Evolutionary conservation across 331 rosid genomes (phyloP).

Genomic region (Phaseolus coccineus): DNA sequence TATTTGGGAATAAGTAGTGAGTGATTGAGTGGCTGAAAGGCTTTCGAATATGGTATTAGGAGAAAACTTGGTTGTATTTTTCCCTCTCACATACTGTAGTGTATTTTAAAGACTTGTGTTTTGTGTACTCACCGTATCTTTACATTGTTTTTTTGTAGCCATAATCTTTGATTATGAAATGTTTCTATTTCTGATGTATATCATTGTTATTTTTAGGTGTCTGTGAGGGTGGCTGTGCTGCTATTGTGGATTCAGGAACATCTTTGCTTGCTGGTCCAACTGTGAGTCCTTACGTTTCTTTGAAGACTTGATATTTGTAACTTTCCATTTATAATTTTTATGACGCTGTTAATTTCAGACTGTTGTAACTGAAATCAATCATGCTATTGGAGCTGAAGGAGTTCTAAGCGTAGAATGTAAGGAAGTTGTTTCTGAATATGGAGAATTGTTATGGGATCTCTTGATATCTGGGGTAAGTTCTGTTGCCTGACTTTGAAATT

Average conservation of each 20-base stretch:
- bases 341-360: slow-evolving; percentile 57
- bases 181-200: slow-evolving; percentile 28
- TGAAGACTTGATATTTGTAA: background rate
- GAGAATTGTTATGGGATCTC: slow-evolving; percentile 86
- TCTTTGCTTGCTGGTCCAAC: slow-evolving; percentile 93
- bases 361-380: slow-evolving; percentile 80
- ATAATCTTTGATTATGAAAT: slow-evolving; percentile 34
- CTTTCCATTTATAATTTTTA: slow-evolving; percentile 21
- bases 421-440: slow-evolving; percentile 71
- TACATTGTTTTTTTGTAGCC: background rate
- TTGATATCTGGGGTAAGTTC: slow-evolving; percentile 69
- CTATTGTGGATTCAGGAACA: slow-evolving; percentile 89
- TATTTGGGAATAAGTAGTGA: slow-evolving; percentile 31
- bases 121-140: background rate
- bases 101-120: slow-evolving; percentile 28
- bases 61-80: background rate
- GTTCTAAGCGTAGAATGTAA: slow-evolving; percentile 81
- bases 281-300: slow-evolving; percentile 52
- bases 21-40: slow-evolving; percentile 28
- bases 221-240: slow-evolving; percentile 83
- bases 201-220: slow-evolving; percentile 59
- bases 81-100: background rate
- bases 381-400: slow-evolving; percentile 95
- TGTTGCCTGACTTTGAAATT: slow-evolving; percentile 7
- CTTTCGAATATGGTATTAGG: slow-evolving; percentile 15